Evolutionary conservation across 106 monocot genomes (phyloP).

Genomic region (Dioscorea alata): DNA sequence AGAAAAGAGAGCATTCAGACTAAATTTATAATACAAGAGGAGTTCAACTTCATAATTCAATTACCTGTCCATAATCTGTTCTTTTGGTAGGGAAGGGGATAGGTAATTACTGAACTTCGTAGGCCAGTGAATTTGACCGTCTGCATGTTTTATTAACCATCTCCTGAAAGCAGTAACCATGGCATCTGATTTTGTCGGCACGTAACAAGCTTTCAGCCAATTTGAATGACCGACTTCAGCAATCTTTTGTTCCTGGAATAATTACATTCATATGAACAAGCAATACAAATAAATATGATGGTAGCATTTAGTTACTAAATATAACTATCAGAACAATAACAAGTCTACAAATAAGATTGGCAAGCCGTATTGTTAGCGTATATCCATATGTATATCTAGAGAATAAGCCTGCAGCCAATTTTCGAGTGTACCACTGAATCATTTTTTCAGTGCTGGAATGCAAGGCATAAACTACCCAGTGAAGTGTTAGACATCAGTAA

Average conservation of each 20-base stretch:
- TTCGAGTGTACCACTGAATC: too few species aligned
- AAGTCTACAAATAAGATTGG: too few species aligned
- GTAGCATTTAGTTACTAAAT: too few species aligned
- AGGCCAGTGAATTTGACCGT: conserved; percentile 63
- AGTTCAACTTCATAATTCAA: too few species aligned
- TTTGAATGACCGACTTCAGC: conserved; percentile 52
- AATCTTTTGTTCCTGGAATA: conserved; percentile 68
- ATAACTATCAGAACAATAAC: too few species aligned
- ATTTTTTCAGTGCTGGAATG: too few species aligned
- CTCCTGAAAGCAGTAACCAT: conserved; percentile 75
- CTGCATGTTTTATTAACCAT: conserved; percentile 74
- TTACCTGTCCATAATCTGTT: conserved; percentile 92
- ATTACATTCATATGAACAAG: too few species aligned
- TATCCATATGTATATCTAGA: too few species aligned
- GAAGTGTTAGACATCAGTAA: background rate
- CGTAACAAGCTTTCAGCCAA: conserved; percentile 89
- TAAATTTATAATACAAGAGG: too few species aligned
- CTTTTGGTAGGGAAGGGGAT: conserved; percentile 66
- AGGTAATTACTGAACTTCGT: conserved; percentile 24
- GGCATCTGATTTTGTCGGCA: conserved; percentile 89
- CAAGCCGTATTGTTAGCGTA: too few species aligned
- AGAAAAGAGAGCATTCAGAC: background rate
- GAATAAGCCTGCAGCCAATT: too few species aligned
- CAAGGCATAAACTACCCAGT: background rate
- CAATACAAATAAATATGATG: too few species aligned